A percentile compares a stretch with the other conserved stretches of the same genome.
Conservation (phyloP, 1,284 basidiomycete genomes). For the Coniferiporia weirii region DNA sequence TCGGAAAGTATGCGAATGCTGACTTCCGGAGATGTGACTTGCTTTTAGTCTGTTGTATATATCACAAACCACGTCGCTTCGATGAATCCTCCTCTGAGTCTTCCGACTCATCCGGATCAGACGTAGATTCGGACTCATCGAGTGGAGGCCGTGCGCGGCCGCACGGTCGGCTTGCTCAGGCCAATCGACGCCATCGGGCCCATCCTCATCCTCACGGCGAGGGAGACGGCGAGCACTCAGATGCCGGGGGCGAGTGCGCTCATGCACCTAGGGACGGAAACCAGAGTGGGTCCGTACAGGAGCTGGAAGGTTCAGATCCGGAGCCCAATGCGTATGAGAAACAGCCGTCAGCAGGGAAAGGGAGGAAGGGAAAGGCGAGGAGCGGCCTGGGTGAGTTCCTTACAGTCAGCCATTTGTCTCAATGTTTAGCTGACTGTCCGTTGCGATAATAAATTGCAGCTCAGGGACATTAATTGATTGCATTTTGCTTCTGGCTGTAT, state of each 20-base stretch:
- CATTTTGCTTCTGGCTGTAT: too few relatives aligned
- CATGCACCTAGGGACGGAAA: constrained; percentile 21
- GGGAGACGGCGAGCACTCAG: constrained; percentile 19
- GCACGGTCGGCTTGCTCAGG: neutral
- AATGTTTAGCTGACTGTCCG: too few relatives aligned
- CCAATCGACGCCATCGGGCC: constrained; percentile 21
- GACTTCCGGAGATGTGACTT: neutral
- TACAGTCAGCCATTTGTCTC: too few relatives aligned
- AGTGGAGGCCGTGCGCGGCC: constrained; percentile 28
- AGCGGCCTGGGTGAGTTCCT: neutral
- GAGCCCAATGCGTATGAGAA: constrained; percentile 56
- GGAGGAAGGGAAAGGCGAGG: constrained; percentile 21
- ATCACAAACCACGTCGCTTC: constrained; percentile 71
- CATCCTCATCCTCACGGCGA: constrained; percentile 24
- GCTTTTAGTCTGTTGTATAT: constrained; percentile 78
- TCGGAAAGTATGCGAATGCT: neutral
- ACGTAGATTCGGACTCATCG: constrained; percentile 41
- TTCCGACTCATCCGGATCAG: constrained; percentile 43
- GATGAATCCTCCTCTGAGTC: constrained; percentile 74
- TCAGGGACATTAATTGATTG: too few relatives aligned
- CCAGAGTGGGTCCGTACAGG: constrained; percentile 29
- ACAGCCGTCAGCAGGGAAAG: constrained; percentile 32
- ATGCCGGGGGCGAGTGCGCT: constrained; percentile 20
- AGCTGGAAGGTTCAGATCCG: constrained; percentile 22
- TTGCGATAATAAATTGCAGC: too few relatives aligned